These are phyloP conservation scores for Pseudotulostoma volvatum DNA, from an alignment of 495 filamentous ascomycete genomes.

Conservation along the genomic window DNA sequence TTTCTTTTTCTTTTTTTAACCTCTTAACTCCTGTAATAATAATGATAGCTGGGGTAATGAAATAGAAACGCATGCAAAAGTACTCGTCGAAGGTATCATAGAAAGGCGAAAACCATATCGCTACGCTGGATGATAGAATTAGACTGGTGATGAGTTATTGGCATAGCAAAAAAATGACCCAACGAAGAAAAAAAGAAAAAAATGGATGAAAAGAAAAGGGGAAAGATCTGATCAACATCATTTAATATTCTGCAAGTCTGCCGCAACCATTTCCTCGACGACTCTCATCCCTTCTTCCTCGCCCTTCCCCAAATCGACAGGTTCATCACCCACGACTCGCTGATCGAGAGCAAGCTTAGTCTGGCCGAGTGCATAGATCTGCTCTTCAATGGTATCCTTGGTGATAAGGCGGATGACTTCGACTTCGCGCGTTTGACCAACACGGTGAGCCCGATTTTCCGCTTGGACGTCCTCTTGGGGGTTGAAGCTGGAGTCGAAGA, in stretches of 20 bases:
- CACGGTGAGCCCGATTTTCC: constrained; percentile 87
- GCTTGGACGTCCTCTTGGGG: constrained; percentile 94
- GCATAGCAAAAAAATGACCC: no score
- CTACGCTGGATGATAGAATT: no score
- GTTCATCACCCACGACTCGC: constrained; percentile 52
- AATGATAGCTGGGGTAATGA: no score
- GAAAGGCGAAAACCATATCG: no score
- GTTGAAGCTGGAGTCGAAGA: constrained; percentile 92
- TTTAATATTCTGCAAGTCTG: constrained; percentile 18
- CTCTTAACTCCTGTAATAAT: no score
- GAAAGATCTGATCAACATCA: no score
- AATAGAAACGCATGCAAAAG: no score
- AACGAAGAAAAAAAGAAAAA: no score
- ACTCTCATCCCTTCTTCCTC: constrained; percentile 43
- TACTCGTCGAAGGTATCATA: no score
- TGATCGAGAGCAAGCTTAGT: constrained; percentile 88
- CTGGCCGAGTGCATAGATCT: constrained; percentile 75
- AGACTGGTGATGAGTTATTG: no score
- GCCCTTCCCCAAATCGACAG: constrained; percentile 27
- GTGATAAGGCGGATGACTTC: constrained; percentile 76
- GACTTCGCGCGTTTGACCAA: constrained; percentile 78
- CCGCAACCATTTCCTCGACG: constrained; percentile 46
- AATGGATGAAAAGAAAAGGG: no score
- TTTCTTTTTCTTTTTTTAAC: no score
- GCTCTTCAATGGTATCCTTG: constrained; percentile 74